Evolutionary conservation across 208 protist species (phyloP), one percentile per base, ranked within the genome.

Genomic region (Acanthamoeba lenticulata): DNA sequence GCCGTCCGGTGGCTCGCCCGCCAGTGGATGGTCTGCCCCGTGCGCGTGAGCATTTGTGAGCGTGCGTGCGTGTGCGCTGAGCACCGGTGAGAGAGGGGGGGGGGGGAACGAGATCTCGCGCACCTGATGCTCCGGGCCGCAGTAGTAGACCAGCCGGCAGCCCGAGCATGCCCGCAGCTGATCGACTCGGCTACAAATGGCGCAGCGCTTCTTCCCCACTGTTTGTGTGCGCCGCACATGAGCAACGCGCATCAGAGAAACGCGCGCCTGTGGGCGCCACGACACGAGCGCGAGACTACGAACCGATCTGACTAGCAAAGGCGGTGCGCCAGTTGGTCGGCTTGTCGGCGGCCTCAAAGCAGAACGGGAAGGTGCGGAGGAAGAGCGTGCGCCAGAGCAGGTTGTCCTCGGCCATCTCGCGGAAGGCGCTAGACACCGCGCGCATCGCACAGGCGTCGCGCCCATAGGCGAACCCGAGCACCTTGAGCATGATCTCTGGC

Each of bases 321-420:
- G 38, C 17, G 27, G 67, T 24, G 67, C 67, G 67, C 67, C 67
- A 79, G 38, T 79, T 79, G 36, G n/a, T 79, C 13, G 34, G 67
- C 4, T 6, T 44, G 38, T 34, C 32, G 19, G 67, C 2, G 7
- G 38, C 34, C 67, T 79, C 67, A 3, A 79, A 79, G 15, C 36
- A 79, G 67, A 79, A 79, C 32, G 67, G 67, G 24, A 79, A 79
- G 7, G 67, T 79, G 19, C 67, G 67, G n/a, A 79, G 38, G 67
- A 36, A 79, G 36, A 79, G 27, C 9, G 29, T 79, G 67, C 67
- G 67, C 67, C 67, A 79, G 5, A 79, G 36, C 5, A 44, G 1
- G 11, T 79, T 79, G 67, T 79, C 67, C 2, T 79, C 67, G 7
- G 67, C 67, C 67, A 79, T 6, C 29, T 9, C 17, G 4, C 24